Conservation (phyloP, 495 filamentous ascomycete genomes). For the Recurvomyces mirabilis region DNA sequence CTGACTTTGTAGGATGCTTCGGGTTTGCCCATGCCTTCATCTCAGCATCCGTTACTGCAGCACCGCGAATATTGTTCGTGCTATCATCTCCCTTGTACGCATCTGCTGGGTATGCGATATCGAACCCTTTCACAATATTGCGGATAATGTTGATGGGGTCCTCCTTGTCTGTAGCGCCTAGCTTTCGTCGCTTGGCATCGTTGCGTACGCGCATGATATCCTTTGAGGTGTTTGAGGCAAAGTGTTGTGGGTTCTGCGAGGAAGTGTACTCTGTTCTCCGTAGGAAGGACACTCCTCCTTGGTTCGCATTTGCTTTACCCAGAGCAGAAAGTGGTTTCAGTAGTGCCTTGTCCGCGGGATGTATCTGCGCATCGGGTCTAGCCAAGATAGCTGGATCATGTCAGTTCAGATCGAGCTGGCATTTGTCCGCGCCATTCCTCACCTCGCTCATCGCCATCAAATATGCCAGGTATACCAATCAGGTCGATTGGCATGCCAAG, state of each 20-base stretch:
- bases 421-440: slow-evolving; percentile 29
- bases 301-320: slow-evolving; percentile 46
- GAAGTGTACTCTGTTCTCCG: slow-evolving; percentile 94
- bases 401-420: slow-evolving; percentile 1
- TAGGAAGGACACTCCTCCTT: slow-evolving; percentile 64
- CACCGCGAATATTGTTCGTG: slow-evolving; percentile 40
- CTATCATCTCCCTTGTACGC: slow-evolving; percentile 45
- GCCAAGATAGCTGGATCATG: slow-evolving; percentile 62
- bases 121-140: slow-evolving; percentile 74
- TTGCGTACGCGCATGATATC: slow-evolving; percentile 27
- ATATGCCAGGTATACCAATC: slow-evolving; percentile 85
- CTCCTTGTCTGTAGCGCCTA: slow-evolving; percentile 50
- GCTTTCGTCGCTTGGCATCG: slow-evolving; percentile 30
- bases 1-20: slow-evolving; percentile 72
- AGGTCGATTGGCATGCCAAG: slow-evolving; percentile 95
- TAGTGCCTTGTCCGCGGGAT: slow-evolving; percentile 71
- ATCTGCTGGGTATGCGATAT: slow-evolving; percentile 61
- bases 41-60: slow-evolving; percentile 45
- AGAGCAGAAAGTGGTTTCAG: slow-evolving; percentile 68
- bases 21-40: slow-evolving; percentile 60
- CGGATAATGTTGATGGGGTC: slow-evolving; percentile 72
- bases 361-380: slow-evolving; percentile 31
- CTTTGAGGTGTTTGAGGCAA: slow-evolving; percentile 33
- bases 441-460: slow-evolving; percentile 94
- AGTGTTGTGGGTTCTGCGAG: slow-evolving; percentile 42